These are phyloP conservation scores for Cyclotella cryptica DNA, from an alignment of 108 stramenopile genomes.

Conservation along the genomic window DNA sequence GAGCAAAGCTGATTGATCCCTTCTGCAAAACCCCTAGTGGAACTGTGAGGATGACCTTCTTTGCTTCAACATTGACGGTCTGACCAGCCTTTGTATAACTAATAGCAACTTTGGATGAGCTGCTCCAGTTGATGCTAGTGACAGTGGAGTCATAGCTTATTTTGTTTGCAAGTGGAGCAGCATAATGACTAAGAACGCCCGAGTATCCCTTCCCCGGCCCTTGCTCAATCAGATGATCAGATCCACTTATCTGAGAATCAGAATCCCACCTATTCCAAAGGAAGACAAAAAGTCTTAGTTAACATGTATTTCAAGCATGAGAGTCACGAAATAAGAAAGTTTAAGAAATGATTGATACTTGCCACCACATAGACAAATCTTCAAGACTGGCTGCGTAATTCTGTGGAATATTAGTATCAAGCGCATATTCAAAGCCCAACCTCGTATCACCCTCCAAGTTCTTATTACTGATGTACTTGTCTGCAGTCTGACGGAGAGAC, in stretches of 20 bases:
- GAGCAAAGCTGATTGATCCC: slow-evolving; percentile 1
- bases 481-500: neutral
- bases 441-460: neutral
- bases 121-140: neutral
- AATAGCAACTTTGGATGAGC: neutral
- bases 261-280: neutral
- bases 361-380: neutral
- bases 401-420: neutral
- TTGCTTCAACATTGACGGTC: neutral
- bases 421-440: neutral
- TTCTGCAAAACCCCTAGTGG: neutral
- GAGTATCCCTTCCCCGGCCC: neutral
- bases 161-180: neutral
- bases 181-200: neutral
- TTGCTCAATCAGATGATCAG: neutral
- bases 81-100: neutral
- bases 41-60: neutral
- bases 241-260: neutral
- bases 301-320: neutral
- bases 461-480: neutral
- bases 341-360: neutral
- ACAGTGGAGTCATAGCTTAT: neutral
- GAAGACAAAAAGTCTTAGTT: neutral
- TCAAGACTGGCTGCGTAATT: neutral
- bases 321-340: neutral